Base-by-base conservation (phyloP, 1,139 yeast species). In the Protomyces inundatus region DNA sequence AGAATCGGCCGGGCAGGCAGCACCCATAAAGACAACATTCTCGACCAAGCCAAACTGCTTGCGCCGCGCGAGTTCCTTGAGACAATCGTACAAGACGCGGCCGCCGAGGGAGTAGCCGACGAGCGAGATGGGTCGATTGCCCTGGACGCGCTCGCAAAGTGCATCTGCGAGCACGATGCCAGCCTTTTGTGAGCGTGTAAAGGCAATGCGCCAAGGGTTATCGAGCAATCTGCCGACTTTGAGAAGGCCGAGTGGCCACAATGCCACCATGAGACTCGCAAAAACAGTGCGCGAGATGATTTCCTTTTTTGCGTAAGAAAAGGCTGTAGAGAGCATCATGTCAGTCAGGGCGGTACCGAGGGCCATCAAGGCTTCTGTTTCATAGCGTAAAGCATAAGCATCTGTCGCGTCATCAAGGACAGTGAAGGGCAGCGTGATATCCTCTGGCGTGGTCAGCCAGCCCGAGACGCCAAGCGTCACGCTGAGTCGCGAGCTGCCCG, bases 181-280 rank as follows among this genome's bases (percentile, higher is more conserved):
- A 4, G 66, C 66, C 46, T 64, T 64, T 16, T 60, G 61, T 3
- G 98, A 98, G 67, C 98, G 82, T 74, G 91, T 98, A 67, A 93
- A 78, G 0, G 98, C 91, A 4, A 95, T 98, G 72, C 87, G 91
- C 98, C 98, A 95, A 0, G 98, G 98, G 71, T 95, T 95, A 73
- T 95, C 98, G 51, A 95, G 80, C 54, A 95, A 76, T 71, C 93
- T 93, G 0, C 97, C 88, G 48, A 95, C 78, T 71, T 95, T 95
- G 0, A 97, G 84, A 52, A 95, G 79, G 67, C 88, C 87, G 90
- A 95, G 86, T 0, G 99, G 98, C 67, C 90, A 79, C 64, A 95
- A 80, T 1, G 98, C 95, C 14, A 97, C 84, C 96, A 95, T 90
- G 66, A 95, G 81, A 0, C 97, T 93, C 12, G 90, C 85, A 56